Percentiles rank a stretch among this genome's conserved stretches.
phyloP scores from a whole-genome alignment of 176 grass and related monocot genomes.

The Typha latifolia region DNA sequence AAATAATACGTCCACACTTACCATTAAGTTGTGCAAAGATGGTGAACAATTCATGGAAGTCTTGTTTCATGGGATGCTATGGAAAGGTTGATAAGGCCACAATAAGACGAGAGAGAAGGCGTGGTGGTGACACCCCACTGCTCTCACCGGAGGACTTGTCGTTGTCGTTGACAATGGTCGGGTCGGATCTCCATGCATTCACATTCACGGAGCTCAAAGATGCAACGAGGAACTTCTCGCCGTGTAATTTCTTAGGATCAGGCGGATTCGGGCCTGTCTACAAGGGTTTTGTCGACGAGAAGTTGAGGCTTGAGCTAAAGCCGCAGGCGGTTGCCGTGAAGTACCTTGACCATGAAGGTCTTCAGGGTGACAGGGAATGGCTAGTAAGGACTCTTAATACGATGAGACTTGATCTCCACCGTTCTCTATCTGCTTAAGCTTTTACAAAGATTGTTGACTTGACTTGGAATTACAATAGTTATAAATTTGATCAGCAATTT shows the following conservation, averaged over 20 bases:
- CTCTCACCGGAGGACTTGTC: constrained; percentile 74
- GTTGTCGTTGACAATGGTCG: constrained; percentile 45
- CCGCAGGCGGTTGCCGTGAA: constrained; percentile 69
- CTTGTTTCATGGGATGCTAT: neutral
- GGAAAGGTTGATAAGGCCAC: neutral
- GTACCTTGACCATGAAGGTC: constrained; percentile 71
- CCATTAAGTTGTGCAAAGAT: neutral
- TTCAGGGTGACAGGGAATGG: constrained; percentile 87
- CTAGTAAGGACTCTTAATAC: constrained; percentile 41
- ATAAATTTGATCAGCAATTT: no score
- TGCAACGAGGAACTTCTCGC: constrained; percentile 47
- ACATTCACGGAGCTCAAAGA: constrained; percentile 53
- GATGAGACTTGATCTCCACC: neutral
- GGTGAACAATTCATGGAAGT: neutral
- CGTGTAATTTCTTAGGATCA: constrained; percentile 66
- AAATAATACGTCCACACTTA: no score
- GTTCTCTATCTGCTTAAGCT: neutral
- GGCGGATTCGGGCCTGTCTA: constrained; percentile 81
- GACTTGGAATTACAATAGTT: neutral
- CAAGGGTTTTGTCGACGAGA: constrained; percentile 51
- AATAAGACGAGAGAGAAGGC: neutral
- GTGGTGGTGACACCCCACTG: neutral
- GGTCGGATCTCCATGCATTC: constrained; percentile 75
- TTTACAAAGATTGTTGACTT: neutral
- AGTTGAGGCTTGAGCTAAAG: constrained; percentile 38